Percentiles rank a stretch among this genome's conserved stretches.
These are phyloP conservation scores for Eutypella sp. DNA, from an alignment of 2,329 filamentous ascomycete genomes.

Conservation along the genomic window DNA sequence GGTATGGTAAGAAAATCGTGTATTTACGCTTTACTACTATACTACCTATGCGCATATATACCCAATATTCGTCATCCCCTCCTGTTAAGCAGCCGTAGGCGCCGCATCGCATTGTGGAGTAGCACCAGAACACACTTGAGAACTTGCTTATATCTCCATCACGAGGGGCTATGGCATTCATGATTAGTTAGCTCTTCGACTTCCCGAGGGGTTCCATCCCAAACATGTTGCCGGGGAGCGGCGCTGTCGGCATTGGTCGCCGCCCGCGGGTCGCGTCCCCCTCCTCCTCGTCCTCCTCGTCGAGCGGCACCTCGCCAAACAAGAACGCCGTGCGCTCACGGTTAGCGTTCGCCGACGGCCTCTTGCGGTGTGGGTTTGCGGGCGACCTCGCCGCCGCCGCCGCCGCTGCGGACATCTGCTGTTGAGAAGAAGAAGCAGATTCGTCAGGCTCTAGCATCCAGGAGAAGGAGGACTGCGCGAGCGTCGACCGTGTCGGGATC, in stretches of 20 bases:
- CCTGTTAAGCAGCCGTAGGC: too few species aligned
- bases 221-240: constrained; percentile 47
- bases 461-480: constrained; percentile 71
- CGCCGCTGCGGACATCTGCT: constrained; percentile 4
- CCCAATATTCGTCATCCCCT: too few species aligned
- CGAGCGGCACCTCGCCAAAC: constrained; percentile 48
- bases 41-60: too few species aligned
- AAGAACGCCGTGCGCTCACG: constrained; percentile 55
- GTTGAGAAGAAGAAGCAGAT: constrained; percentile 21
- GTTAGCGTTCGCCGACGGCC: constrained; percentile 37
- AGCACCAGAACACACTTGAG: too few species aligned
- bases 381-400: constrained; percentile 12
- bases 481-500: constrained; percentile 57
- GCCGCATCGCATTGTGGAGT: too few species aligned
- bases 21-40: too few species aligned
- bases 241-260: too few species aligned
- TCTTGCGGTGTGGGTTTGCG: constrained; percentile 31
- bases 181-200: constrained; percentile 9
- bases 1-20: too few species aligned
- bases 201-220: constrained; percentile 47
- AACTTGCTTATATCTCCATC: too few species aligned
- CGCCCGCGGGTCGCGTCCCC: too few species aligned
- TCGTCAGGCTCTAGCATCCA: constrained; percentile 68
- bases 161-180: too few species aligned
- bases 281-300: constrained; percentile 28